Evolutionary conservation across 768 basidiomycete species (phyloP), one percentile per base, ranked within the genome.

Genomic region (Boletus pseudo-olivaceus): DNA sequence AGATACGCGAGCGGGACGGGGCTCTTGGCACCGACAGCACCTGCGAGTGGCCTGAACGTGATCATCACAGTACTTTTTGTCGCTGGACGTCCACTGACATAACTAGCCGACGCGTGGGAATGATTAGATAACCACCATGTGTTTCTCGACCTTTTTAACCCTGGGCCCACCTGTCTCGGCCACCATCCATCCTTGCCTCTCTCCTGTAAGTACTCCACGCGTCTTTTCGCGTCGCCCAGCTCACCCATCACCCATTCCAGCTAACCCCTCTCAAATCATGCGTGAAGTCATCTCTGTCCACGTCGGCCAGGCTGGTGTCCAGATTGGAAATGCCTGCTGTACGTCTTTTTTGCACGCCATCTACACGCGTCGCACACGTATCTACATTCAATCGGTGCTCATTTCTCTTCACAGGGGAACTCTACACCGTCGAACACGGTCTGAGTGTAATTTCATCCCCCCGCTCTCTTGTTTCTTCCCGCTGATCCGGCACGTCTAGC

Each of bases 271-370:
- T 51, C 51, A 62, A 64, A 78, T 67, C 73, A 92, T 92, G 90
- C 88, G 90, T 81, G 90, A 92, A 88, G 94, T 98, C 75, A 96
- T 97, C 80, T 96, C 93, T 63, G 82, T 98, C 71, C 93, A 98
- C 77, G 95, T 98, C 72, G 96, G 96, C 69, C 97, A 99, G 80
- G 97, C 96, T 69, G 94, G 93, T 85, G 88, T 91, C 65, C 91
- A 93, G 80, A 90, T 93, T 67, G 95, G 96, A 69, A 98, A 98
- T 75, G 96, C 97, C 70, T 99, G 94, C 78, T 97, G 96, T 93
- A 77, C 80, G 91, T 88, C 47, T 47, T 26, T 39, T 10, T 20
- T 34, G 20, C 27, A 29, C n/a, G 9, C 17, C 32, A 27, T 37
- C 49, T 49, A 38, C 53, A 56, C 66, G 59, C 64, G 67, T 58